Base-by-base conservation (phyloP, 441 rosid genomes). In the Melastoma candidum region DNA sequence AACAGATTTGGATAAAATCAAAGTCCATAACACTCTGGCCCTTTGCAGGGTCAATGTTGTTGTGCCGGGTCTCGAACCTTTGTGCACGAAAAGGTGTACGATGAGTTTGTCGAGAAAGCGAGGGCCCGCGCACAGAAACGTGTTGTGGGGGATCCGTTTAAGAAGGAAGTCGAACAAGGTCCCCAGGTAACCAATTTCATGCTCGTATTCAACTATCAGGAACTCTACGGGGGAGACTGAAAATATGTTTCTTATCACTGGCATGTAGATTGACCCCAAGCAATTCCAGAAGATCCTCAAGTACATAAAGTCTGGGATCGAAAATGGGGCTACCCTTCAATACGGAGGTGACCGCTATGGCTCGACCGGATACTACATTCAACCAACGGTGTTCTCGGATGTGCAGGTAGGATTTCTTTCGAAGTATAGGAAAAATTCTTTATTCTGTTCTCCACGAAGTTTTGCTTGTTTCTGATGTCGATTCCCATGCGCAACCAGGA, bases 61-160 rank as follows among this genome's bases (percentile, higher is more conserved):
- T 36, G 41, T 36, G 56, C 56, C 3, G 56, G 56, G 45, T 52
- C 56, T 52, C 56, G 56, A 14, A 52, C 56, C n/a, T 52, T 9
- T 0, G 56, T 52, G 0, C 56, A 52, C 24, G 56, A 52, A 52
- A 7, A 45, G 24, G 56, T 52, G 56, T 52, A 52, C 0, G 45
- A 52, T 0, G 56, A 52, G 46, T 52, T 52, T 0, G 46, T 52
- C 0, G 45, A 52, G 45, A 52, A 52, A 25, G 56, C 45, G 43
- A 52, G 36, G 43, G 12, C 27, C 22, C 56, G 56, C 3, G 56
- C 56, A 3, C 41, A 32, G 27, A 36, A 52, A 32, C 56, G 56
- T 9, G 43, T 22, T 0, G 56, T 52, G 0, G 55, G 55, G 10
- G 55, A 52, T 52, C 55, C 55, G 22, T 52, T 52, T 45, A 52